A percentile compares a stretch with the other conserved stretches of the same genome.
These are phyloP conservation scores for Pascua guehoae DNA, from an alignment of 1,284 basidiomycete genomes.

Conservation along the genomic window DNA sequence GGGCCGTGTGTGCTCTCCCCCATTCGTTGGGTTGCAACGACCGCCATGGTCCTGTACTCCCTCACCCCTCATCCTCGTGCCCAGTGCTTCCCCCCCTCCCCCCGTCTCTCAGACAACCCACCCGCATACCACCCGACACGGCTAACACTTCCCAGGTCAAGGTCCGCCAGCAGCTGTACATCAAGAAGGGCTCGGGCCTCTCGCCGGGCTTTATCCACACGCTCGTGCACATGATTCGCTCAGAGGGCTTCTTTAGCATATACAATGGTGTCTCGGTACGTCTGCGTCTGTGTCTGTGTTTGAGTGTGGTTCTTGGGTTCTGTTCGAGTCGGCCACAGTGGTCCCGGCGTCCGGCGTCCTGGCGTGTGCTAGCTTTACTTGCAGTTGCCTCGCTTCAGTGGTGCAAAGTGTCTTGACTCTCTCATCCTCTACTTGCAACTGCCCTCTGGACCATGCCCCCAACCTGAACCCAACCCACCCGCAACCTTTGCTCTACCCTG, in stretches of 20 bases:
- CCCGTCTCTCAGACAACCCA: too few species aligned
- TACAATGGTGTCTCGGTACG: slow-evolving; percentile 13
- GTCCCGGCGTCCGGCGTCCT: not conserved
- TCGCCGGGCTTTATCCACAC: slow-evolving; percentile 9
- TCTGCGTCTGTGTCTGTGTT: slow-evolving; percentile 1
- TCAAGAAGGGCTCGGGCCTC: slow-evolving; percentile 15
- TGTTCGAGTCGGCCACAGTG: not conserved
- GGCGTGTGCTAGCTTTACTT: not conserved
- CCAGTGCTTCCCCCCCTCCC: not conserved
- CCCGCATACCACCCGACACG: not conserved
- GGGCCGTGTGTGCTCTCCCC: too few species aligned
- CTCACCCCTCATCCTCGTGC: too few species aligned
- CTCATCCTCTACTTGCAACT: too few species aligned
- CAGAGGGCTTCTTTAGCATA: slow-evolving; percentile 13
- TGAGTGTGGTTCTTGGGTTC: not conserved
- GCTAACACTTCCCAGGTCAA: slow-evolving; percentile 8
- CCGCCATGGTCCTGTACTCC: too few species aligned
- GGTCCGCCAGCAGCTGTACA: slow-evolving; percentile 19
- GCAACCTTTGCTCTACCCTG: not conserved
- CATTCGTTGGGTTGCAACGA: too few species aligned
- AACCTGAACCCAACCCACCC: too few species aligned
- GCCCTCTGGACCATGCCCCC: too few species aligned
- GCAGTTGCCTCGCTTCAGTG: too few species aligned
- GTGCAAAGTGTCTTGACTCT: too few species aligned
- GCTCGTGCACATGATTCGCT: slow-evolving; percentile 11